Base-by-base conservation (phyloP, 257 asterid genomes). In the Schizonepeta tenuifolia region DNA sequence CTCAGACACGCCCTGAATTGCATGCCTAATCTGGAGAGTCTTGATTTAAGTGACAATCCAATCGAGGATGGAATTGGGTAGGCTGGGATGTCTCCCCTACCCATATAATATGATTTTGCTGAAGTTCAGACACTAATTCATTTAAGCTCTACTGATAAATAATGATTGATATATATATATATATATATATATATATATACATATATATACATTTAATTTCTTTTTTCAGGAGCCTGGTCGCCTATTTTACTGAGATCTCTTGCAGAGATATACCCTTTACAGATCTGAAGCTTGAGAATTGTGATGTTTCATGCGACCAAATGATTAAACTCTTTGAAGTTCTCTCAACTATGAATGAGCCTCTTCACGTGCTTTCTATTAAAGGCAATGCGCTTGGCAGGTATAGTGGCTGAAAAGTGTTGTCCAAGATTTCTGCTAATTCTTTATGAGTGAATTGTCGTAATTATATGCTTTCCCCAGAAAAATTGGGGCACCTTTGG, bases 321-420 rank as follows among this genome's bases (percentile, higher is more conserved):
- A 88, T 82, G 70, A 76, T 56, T 76, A 80, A 83, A 81, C 96
- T 95, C 73, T 79, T 95, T 72, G 76, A 40, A 77, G 87, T 83
- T 72, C 92, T 95, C 75, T 88, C 95, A 47, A 75, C 82, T 44
- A 78, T 87, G 90, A 85, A 76, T 75, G 87, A 78, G 57, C 95
- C 96, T 46, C 90, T 88, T 64, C 85, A 72, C 47, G 49, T 78
- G 58, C 95, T 95, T 72, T 95, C 96, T 9, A 65, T 95, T 58
- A 89, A 92, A 66, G 92, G 87, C 80, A 95, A 95, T 77, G 47
- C 82, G 70, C 93, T 95, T 65, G 93, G 98, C 86, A 92, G 96
- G 98, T 95, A 84, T 49, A 80, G 71, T 59, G 71, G 70, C 43
- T n/a, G 64, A 65, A 38, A 36, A 28, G 62, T 54, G 57, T 54